phyloP scores from a whole-genome alignment of 306 rosid genomes.

The Cicer yamashitae region DNA sequence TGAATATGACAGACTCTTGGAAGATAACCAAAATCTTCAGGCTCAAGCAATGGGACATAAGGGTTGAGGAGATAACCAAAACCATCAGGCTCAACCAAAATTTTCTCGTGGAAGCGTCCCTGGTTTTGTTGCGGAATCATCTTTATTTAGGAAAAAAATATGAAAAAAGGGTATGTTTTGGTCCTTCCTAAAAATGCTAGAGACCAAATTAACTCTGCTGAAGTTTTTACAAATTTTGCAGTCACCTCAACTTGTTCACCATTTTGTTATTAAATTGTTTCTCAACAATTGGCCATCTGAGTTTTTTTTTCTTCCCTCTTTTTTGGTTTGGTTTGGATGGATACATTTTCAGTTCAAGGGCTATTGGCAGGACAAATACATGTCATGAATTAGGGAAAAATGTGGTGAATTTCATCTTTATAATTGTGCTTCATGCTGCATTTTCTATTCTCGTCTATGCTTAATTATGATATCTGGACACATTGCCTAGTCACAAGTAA shows the following conservation, averaged over 20 bases:
- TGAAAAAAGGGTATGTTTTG: constrained; percentile 25
- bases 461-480: too few relatives aligned
- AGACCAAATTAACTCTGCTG: constrained; percentile 8
- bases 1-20: constrained; percentile 78
- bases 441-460: too few relatives aligned
- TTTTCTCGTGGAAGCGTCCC: constrained; percentile 17
- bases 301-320: not conserved
- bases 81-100: constrained; percentile 66
- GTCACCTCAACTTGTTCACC: constrained; percentile 8
- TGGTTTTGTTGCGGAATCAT: constrained; percentile 39
- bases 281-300: not conserved
- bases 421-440: not conserved
- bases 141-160: not conserved
- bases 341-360: not conserved
- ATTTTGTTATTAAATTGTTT: constrained; percentile 31
- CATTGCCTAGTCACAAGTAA: too few relatives aligned
- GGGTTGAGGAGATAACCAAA: constrained; percentile 75
- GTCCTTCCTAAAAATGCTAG: constrained; percentile 36
- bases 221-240: constrained; percentile 29
- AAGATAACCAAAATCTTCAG: constrained; percentile 88
- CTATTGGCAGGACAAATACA: not conserved
- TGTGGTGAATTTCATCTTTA: constrained; percentile 31
- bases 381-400: constrained; percentile 18
- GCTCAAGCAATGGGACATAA: constrained; percentile 56
- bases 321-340: not conserved